These are phyloP conservation scores for Corallochytrium limacisporum DNA, from an alignment of 78 protist species.

Conservation along the genomic window DNA sequence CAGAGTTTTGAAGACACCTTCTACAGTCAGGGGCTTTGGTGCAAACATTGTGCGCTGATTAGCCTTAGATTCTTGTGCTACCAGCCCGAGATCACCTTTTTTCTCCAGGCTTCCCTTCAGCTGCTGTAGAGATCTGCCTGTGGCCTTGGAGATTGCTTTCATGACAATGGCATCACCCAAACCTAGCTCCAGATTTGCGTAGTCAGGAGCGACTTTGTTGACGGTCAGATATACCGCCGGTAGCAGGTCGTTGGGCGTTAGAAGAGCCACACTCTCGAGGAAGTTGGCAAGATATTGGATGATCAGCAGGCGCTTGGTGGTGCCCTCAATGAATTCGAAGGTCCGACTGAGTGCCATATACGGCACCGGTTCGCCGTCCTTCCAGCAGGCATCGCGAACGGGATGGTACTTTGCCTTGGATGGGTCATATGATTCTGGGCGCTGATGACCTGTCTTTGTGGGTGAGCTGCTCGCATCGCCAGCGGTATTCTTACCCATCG, in stretches of 20 bases:
- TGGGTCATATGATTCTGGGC: too few relatives aligned
- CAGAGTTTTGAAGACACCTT: constrained; percentile 18
- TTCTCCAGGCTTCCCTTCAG: constrained; percentile 33
- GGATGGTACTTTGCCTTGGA: not conserved
- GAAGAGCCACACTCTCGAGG: constrained; percentile 29
- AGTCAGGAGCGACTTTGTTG: constrained; percentile 64
- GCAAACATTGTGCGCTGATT: constrained; percentile 15
- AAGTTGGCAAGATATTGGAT: constrained; percentile 26
- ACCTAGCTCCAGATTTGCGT: constrained; percentile 82
- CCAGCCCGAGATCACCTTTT: constrained; percentile 78
- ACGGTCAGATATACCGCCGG: constrained; percentile 34
- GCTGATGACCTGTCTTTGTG: too few relatives aligned
- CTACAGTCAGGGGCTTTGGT: constrained; percentile 39
- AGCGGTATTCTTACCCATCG: too few relatives aligned
- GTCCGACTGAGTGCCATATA: constrained; percentile 48
- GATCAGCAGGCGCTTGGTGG: constrained; percentile 26
- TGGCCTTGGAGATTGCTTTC: constrained; percentile 59
- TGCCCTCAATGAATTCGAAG: constrained; percentile 38
- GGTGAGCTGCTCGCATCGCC: too few relatives aligned
- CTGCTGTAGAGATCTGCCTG: constrained; percentile 31
- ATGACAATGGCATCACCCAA: constrained; percentile 72
- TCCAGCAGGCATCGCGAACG: not conserved
- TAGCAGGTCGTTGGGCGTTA: constrained; percentile 39
- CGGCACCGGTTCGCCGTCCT: constrained; percentile 18
- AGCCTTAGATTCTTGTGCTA: constrained; percentile 36